Evolutionary conservation across 139 green algal genomes (phyloP).

Genomic region (Dunaliella sp.): DNA sequence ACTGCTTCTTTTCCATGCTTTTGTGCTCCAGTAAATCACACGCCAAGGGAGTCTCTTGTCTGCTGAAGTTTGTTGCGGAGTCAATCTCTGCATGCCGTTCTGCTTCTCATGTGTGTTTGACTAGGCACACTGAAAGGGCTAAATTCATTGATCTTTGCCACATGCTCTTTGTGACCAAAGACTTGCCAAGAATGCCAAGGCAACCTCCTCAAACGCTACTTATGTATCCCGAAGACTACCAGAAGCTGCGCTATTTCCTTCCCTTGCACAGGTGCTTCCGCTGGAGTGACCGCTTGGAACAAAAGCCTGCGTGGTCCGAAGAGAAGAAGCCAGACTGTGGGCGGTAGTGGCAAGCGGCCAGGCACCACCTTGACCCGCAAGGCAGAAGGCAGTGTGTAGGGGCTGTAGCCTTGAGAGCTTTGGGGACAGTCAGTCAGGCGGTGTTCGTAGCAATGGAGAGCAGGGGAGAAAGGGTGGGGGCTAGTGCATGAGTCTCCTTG

Average conservation of each 20-base stretch:
- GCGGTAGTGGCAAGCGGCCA: too few relatives aligned
- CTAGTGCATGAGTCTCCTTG: too few relatives aligned
- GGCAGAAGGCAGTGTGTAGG: too few relatives aligned
- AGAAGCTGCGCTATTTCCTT: neutral
- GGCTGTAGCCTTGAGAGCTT: too few relatives aligned
- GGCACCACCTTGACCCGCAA: too few relatives aligned
- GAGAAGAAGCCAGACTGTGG: too few relatives aligned
- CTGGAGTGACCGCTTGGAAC: conserved; percentile 80
- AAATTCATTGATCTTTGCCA: neutral
- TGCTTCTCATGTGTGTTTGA: neutral
- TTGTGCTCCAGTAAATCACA: too few relatives aligned
- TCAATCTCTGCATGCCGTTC: neutral
- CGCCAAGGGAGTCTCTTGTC: too few relatives aligned
- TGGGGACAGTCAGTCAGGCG: too few relatives aligned
- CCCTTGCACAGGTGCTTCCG: conserved; percentile 71
- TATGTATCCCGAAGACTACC: neutral
- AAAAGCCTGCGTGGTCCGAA: conserved; percentile 47
- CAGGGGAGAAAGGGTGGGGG: too few relatives aligned
- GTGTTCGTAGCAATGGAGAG: too few relatives aligned
- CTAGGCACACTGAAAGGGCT: neutral
- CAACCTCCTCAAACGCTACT: neutral
- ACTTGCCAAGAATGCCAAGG: neutral
- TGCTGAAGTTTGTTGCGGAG: neutral
- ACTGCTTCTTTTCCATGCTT: too few relatives aligned
- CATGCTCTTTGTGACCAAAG: neutral